Percentiles rank a stretch among this genome's conserved stretches.
phyloP scores from a whole-genome alignment of 306 rosid genomes.

The Castanospermum australe region DNA sequence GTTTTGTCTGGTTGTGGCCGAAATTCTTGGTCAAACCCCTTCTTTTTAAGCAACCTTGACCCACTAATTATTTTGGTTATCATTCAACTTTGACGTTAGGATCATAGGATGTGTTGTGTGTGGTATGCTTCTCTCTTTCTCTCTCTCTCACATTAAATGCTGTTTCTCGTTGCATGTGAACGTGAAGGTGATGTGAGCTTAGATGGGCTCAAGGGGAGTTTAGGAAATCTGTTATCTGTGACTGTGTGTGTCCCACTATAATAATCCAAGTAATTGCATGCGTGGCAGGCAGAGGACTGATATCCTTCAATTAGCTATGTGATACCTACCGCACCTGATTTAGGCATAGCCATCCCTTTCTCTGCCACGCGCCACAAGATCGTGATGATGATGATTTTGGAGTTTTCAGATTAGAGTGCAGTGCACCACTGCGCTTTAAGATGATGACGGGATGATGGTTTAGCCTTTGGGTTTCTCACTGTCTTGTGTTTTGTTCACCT shows the following conservation, averaged over 20 bases:
- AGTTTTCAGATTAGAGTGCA: too few species aligned
- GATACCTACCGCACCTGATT: not conserved
- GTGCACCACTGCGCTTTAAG: too few species aligned
- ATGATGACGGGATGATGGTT: conserved; percentile 12
- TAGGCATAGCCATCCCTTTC: not conserved
- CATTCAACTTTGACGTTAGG: conserved; percentile 41
- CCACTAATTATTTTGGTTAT: conserved; percentile 45
- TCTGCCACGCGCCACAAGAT: conserved; percentile 45
- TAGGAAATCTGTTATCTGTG: not conserved
- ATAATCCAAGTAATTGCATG: too few species aligned
- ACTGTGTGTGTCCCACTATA: not conserved
- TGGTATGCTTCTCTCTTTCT: conserved; percentile 10
- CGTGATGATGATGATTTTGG: too few species aligned
- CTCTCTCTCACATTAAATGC: conserved; percentile 12
- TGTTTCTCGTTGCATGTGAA: conserved; percentile 23
- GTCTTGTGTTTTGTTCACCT: conserved; percentile 11
- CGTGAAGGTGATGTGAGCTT: not conserved
- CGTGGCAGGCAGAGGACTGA: not conserved
- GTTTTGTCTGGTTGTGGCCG: conserved; percentile 45
- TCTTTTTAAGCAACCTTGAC: conserved; percentile 48
- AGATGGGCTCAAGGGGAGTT: not conserved
- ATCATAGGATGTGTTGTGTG: conserved; percentile 3
- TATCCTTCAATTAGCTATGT: not conserved
- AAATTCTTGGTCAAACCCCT: conserved; percentile 42
- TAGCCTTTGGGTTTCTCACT: conserved; percentile 35